Percentiles rank a stretch among this genome's conserved stretches.
phyloP scores from a whole-genome alignment of 106 monocot species.

The Dioscorea dumetorum region DNA sequence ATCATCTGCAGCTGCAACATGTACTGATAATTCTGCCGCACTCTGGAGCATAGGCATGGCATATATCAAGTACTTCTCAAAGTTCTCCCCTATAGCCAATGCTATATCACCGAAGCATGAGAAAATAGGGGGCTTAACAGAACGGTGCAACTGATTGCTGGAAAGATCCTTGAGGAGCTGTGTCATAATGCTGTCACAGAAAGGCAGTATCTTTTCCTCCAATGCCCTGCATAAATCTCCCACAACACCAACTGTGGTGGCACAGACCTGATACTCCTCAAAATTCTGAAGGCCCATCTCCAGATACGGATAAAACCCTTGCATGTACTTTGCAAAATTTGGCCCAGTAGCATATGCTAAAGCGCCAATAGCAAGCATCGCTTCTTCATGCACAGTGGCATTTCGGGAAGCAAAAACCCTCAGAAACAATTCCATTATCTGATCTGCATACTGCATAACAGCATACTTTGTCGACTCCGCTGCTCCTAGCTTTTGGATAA shows the following conservation, averaged over 20 bases:
- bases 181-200: conserved; percentile 47
- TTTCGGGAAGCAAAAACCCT: conserved; percentile 33
- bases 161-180: conserved; percentile 38
- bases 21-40: conserved; percentile 32
- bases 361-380: conserved; percentile 41
- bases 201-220: conserved; percentile 33
- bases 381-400: conserved; percentile 42
- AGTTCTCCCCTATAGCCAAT: conserved; percentile 33
- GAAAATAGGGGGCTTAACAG: conserved; percentile 45
- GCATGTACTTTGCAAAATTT: conserved; percentile 32
- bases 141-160: conserved; percentile 28
- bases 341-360: conserved; percentile 32
- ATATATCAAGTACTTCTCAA: conserved; percentile 41
- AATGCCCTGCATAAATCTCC: conserved; percentile 39
- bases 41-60: conserved; percentile 44
- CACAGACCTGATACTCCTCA: conserved; percentile 41
- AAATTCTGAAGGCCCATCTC: conserved; percentile 47
- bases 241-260: conserved; percentile 36
- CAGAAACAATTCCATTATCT: conserved; percentile 38
- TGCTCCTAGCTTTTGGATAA: conserved; percentile 35
- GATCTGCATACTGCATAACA: conserved; percentile 29
- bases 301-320: conserved; percentile 34
- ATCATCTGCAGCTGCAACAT: conserved; percentile 19
- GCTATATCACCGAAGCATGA: conserved; percentile 41
- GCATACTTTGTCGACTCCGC: conserved; percentile 24